Evolutionary conservation across 257 asterid genomes (phyloP).

Genomic region (Misopates orontium): DNA sequence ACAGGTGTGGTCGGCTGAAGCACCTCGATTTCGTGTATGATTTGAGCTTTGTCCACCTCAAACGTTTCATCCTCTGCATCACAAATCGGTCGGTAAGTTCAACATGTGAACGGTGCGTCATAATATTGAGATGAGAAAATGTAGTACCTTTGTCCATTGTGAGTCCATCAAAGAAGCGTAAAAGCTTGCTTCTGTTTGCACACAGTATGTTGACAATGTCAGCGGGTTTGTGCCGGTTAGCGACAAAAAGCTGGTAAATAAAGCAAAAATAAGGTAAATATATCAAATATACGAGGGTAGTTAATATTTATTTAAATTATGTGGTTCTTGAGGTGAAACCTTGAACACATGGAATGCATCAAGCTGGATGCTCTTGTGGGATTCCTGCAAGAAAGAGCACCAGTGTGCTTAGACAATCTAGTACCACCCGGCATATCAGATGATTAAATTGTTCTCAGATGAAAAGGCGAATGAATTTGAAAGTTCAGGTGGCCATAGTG

Average conservation of each 20-base stretch:
- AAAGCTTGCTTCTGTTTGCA: constrained; percentile 70
- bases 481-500: too few species aligned
- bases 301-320: neutral
- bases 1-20: constrained; percentile 46
- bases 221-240: constrained; percentile 74
- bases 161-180: constrained; percentile 64
- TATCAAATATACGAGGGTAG: neutral
- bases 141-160: constrained; percentile 61
- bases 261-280: neutral
- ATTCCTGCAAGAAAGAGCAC: constrained; percentile 55
- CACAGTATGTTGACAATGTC: constrained; percentile 67
- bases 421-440: too few species aligned
- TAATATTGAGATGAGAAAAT: neutral
- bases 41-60: constrained; percentile 79
- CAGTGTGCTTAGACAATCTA: too few species aligned
- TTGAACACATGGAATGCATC: constrained; percentile 92
- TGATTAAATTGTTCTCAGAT: too few species aligned
- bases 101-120: neutral
- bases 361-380: constrained; percentile 80
- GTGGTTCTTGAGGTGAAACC: constrained; percentile 41
- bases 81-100: neutral
- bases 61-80: constrained; percentile 78
- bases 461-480: too few species aligned
- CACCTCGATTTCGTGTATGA: constrained; percentile 57
- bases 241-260: constrained; percentile 78